Evolutionary conservation across 2,329 filamentous ascomycete species (phyloP).

Genomic region (Sarocladium strictum): DNA sequence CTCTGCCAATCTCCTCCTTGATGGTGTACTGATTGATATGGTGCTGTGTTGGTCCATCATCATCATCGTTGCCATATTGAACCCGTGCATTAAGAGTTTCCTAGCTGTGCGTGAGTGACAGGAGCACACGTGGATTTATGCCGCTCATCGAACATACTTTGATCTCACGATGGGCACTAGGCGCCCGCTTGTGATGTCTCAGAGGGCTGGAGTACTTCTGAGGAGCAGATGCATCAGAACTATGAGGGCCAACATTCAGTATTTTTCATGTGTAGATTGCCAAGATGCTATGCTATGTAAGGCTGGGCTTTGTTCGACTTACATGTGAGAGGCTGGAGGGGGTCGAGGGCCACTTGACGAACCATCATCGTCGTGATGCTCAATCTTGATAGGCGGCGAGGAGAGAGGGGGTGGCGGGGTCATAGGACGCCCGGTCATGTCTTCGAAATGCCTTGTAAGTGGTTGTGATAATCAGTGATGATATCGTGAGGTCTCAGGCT

Average conservation of each 20-base stretch:
- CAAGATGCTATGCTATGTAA: neutral
- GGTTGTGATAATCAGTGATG: neutral
- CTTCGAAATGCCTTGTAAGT: neutral
- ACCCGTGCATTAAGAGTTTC: constrained; percentile 89
- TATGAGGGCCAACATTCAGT: neutral
- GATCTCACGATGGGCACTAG: constrained; percentile 51
- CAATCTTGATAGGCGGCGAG: constrained; percentile 24
- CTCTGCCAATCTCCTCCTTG: constrained; percentile 90
- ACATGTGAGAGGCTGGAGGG: constrained; percentile 34
- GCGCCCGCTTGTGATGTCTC: constrained; percentile 52
- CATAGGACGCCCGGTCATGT: neutral
- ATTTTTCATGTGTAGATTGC: neutral
- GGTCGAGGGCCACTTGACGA: constrained; percentile 22
- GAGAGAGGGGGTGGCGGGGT: constrained; percentile 13
- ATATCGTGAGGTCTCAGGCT: neutral
- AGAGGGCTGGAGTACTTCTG: constrained; percentile 37
- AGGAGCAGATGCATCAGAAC: neutral
- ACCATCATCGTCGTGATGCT: constrained; percentile 22
- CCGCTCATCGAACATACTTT: constrained; percentile 41
- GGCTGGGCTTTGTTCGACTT: constrained; percentile 22
- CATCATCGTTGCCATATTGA: constrained; percentile 77
- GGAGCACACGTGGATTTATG: neutral
- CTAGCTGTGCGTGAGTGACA: constrained; percentile 35
- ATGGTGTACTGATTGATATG: constrained; percentile 94
- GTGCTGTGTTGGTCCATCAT: constrained; percentile 75